Base-by-base conservation (phyloP, 345 rosid genomes). In the Populus pruinosa region DNA sequence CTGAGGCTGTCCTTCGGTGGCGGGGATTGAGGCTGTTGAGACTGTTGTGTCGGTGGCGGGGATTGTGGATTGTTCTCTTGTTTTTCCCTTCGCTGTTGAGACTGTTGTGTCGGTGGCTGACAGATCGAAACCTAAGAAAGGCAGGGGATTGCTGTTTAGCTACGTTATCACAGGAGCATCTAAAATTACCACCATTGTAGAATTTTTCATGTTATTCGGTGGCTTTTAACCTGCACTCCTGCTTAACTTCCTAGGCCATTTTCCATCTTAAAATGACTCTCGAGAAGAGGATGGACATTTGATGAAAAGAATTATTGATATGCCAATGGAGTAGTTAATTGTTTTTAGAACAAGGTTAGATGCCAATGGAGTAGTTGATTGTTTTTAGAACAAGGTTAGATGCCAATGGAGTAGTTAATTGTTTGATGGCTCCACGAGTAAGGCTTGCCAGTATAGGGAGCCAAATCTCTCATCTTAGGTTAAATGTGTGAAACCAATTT, bases 11-110 rank as follows among this genome's bases (percentile, higher is more conserved):
- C 67, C 72, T 59, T 75, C 2, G 43, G 44, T 35, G 39, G 47
- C 36, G 69, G 77, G 81, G 62, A 43, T 50, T 41, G 43, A 20
- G 12, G 29, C 36, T 62, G 14, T 31, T 3, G 36, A 13, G 66
- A 25, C 44, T 78, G 69, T 41, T 23, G 10, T 76, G 78, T 76
- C 33, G 76, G 76, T 66, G 17, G 75, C 36, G 69, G 77, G 81
- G 62, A 43, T 50, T 41, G 43, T 23, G 12, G 56, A 5, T 41
- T 64, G 27, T 29, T 27, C 18, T 65, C 33, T 33, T 72, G 39
- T 67, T 76, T 29, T 62, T 38, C 56, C 39, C 47, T 72, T 73
- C 41, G 29, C 36, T 62, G 14, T 31, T 3, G 36, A 13, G 66
- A 25, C 44, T 78, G 69, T 41, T 23, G 10, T 76, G 78, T 76